Evolutionary conservation across 106 monocot genomes (phyloP).

Genomic region (Apostasia shenzhenica): DNA sequence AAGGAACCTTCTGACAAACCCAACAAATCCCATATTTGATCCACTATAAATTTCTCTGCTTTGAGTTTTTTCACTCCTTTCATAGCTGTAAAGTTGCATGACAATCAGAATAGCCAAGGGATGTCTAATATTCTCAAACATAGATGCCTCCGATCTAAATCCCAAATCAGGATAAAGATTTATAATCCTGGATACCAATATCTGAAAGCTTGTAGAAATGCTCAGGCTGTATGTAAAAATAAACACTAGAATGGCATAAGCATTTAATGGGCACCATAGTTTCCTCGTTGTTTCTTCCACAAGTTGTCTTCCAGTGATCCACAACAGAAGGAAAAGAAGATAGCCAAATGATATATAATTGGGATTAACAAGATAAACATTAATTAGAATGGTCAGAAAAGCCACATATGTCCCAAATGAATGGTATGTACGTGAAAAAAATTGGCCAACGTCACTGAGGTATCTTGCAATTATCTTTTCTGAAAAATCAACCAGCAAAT

Average conservation of each 20-base stretch:
- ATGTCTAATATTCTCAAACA: constrained; percentile 76
- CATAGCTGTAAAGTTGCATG: constrained; percentile 96
- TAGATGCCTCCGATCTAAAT: constrained; percentile 65
- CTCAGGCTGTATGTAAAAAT: constrained; percentile 74
- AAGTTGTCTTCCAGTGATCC: constrained; percentile 96
- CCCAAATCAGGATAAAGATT: constrained; percentile 79
- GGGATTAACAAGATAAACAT: constrained; percentile 75
- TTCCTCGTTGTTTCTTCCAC: constrained; percentile 71
- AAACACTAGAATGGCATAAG: constrained; percentile 71
- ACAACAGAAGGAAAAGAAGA: constrained; percentile 83
- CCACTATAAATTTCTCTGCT: constrained; percentile 25
- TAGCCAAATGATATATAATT: constrained; percentile 97
- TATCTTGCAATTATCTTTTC: constrained; percentile 63
- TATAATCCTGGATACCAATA: constrained; percentile 51
- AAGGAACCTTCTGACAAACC: constrained; percentile 68
- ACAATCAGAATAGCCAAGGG: constrained; percentile 82
- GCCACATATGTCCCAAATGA: constrained; percentile 92
- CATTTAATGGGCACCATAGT: constrained; percentile 85
- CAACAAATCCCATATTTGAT: constrained; percentile 23
- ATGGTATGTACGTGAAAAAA: constrained; percentile 65
- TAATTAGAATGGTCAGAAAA: constrained; percentile 79
- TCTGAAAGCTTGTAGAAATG: constrained; percentile 55
- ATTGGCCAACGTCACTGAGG: constrained; percentile 73
- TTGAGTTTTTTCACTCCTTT: constrained; percentile 57
- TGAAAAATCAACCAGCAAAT: constrained; percentile 31